Conservation (phyloP, 116 monocot species). For the Zostera marina region DNA sequence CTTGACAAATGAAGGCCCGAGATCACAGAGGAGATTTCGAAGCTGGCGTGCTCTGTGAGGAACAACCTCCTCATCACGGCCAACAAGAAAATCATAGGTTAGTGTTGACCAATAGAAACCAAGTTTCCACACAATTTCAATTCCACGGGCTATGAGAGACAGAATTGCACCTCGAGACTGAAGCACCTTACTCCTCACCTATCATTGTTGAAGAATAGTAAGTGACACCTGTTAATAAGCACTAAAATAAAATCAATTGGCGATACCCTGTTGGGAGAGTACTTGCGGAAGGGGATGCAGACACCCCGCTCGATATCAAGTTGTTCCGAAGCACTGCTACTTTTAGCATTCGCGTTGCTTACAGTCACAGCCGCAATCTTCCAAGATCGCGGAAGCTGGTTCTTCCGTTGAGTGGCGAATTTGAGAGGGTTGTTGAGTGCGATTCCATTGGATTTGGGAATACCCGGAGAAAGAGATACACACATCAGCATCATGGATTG, state of each 20-base stretch:
- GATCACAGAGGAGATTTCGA: constrained; percentile 67
- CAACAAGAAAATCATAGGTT: constrained; percentile 64
- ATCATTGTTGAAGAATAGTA: neutral
- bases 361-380: neutral
- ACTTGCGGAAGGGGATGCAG: constrained; percentile 86
- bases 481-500: neutral
- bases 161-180: constrained; percentile 51
- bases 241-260: too few relatives aligned
- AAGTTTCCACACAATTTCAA: constrained; percentile 75
- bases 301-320: constrained; percentile 97
- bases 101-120: constrained; percentile 82
- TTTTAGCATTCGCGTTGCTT: neutral
- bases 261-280: constrained; percentile 52
- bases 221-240: neutral
- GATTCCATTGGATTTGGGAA: neutral
- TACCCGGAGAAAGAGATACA: neutral
- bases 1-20: constrained; percentile 96
- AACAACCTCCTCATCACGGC: constrained; percentile 84
- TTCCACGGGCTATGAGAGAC: constrained; percentile 58
- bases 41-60: constrained; percentile 89
- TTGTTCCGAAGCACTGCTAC: constrained; percentile 58
- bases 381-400: neutral
- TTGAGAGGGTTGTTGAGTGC: neutral
- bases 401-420: neutral
- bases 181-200: constrained; percentile 70